Evolutionary conservation across 2,329 filamentous ascomycete genomes (phyloP).

Genomic region (Penicillium sp.): DNA sequence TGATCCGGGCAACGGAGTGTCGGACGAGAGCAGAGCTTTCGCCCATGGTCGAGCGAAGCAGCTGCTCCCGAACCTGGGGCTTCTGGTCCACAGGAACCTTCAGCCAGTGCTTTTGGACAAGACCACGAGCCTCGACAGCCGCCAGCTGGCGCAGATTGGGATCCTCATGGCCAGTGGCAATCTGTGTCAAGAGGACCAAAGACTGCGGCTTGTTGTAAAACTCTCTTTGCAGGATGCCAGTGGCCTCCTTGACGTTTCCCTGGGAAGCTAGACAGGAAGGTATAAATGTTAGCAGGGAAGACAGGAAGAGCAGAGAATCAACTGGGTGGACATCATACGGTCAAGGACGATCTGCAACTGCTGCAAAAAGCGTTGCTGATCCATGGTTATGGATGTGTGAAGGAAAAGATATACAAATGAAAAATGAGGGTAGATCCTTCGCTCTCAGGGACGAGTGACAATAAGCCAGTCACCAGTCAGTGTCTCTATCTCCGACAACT

Average conservation of each 20-base stretch:
- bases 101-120: constrained; percentile 81
- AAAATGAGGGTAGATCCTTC: constrained; percentile 7
- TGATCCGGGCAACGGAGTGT: constrained; percentile 80
- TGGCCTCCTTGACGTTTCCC: constrained; percentile 81
- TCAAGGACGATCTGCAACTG: constrained; percentile 82
- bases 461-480: constrained; percentile 2
- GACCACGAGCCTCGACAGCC: constrained; percentile 78
- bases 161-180: constrained; percentile 71
- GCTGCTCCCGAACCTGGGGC: constrained; percentile 68
- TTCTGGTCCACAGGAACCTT: constrained; percentile 69
- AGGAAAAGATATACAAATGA: constrained; percentile 5
- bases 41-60: constrained; percentile 75
- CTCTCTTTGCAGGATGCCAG: constrained; percentile 81
- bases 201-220: constrained; percentile 85
- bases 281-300: constrained; percentile 13
- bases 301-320: too few relatives aligned
- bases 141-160: constrained; percentile 77
- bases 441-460: not conserved
- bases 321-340: constrained; percentile 53
- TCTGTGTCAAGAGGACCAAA: constrained; percentile 78
- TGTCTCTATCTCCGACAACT: constrained; percentile 12
- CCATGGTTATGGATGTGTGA: constrained; percentile 49
- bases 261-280: constrained; percentile 63
- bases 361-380: constrained; percentile 75
- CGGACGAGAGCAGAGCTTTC: constrained; percentile 72